Conservation (phyloP, 352 stramenopile species). For the Pythium biforme region DNA sequence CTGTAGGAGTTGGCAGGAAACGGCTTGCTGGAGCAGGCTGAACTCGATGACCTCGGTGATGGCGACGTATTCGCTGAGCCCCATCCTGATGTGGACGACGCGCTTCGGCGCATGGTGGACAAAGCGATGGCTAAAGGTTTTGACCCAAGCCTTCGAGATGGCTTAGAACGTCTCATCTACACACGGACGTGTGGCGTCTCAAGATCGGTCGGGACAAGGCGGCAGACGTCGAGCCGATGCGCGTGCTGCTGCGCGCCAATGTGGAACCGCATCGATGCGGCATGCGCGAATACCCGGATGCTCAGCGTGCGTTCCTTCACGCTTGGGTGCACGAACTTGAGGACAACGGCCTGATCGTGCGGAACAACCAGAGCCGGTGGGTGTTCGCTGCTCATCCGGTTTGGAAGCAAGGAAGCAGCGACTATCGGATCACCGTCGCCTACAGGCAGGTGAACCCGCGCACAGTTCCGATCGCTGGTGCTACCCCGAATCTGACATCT, state of each 20-base stretch:
- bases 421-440: slow-evolving; percentile 23
- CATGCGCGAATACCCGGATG: slow-evolving; percentile 10
- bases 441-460: slow-evolving; percentile 15
- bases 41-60: not conserved
- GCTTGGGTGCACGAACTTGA: slow-evolving; percentile 22
- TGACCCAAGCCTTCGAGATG: not conserved
- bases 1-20: too few relatives aligned
- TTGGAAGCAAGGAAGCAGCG: slow-evolving; percentile 14
- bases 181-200: slow-evolving; percentile 1
- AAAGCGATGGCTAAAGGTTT: not conserved
- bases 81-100: not conserved
- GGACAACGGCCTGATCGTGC: slow-evolving; percentile 5
- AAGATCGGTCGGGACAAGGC: not conserved
- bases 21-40: not conserved
- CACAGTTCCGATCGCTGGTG: slow-evolving; percentile 20
- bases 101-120: not conserved
- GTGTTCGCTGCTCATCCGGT: slow-evolving; percentile 15
- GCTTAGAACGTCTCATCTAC: not conserved
- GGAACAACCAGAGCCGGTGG: slow-evolving; percentile 24
- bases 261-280: not conserved
- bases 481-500: slow-evolving; percentile 19
- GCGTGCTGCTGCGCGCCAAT: not conserved
- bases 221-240: slow-evolving; percentile 4
- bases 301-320: slow-evolving; percentile 20
- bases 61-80: not conserved